Base-by-base conservation (phyloP, 208 protist species). In the Leptomonas pyrrhocoris region DNA sequence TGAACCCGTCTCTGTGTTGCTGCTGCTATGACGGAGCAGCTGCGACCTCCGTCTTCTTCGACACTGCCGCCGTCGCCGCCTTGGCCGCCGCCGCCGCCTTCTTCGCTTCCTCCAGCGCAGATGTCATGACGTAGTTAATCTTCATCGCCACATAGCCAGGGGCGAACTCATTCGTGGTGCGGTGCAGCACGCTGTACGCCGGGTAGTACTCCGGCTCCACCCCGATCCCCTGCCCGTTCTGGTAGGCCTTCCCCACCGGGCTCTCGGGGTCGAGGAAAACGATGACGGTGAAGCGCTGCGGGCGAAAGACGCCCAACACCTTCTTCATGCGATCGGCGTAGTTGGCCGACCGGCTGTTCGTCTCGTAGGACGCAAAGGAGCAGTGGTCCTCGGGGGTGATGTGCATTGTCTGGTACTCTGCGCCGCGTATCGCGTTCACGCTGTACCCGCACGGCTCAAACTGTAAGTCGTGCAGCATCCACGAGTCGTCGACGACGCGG, bases 381-480 rank as follows among this genome's bases (percentile, higher is more conserved):
- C 92, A 98, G 76, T 96, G 85, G 34, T 88, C 75, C 74, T 98
- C 94, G 0, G 96, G 96, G 53, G 96, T 98, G 77, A 98, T 96
- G 84, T 98, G 96, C 57, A 98, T 97, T 12, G 96, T 98, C 67
- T 90, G 94, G 79, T 98, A 98, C 69, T 92, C 81, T 45, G 65
- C 73, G 19, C 72, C 93, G 18, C 83, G 73, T 30, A 98, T 87
- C 21, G 92, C 94, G 79, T 98, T 98, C 51, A 98, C 88, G 71
- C 92, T 97, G 67, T 98, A 98, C 46, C 96, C 96, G 74, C 96
- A 98, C 15, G 96, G 96, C 56, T 96, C 90, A 76, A 98, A 98
- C 62, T 95, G 81, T 36, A 96, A 79, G 58, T 94, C 90, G 67
- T 98, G 92, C 67, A 98, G 63, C 19, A 59, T 70, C 91, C 91